Evolutionary conservation across 1,139 yeast genomes (phyloP), one percentile per base, ranked within the genome.

Genomic region (Yamadazyma diospyri): DNA sequence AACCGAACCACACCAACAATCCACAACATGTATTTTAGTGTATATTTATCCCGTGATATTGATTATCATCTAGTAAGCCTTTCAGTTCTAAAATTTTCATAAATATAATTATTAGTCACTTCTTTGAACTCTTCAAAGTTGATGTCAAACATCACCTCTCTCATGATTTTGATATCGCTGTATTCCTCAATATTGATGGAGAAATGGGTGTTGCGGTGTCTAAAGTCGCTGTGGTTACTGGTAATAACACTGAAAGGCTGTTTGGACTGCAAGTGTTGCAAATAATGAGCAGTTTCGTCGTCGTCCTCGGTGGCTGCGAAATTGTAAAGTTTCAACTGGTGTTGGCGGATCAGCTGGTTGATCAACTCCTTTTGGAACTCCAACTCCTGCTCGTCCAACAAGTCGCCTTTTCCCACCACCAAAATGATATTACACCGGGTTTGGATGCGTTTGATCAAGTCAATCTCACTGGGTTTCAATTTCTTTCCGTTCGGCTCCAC

Each of bases 101-200:
- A 81, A 35, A 79, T 64, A 37, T 63, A 59, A 37, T 72, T 69
- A 45, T 76, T 79, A 2, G 88, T 80, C 27, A 67, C 57, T 41
- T 79, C 86, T 55, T 78, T 80, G 42, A 81, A 70, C 39, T 80
- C 88, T 48, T 77, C 78, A 45, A 80, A 58, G 53, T 80, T 85
- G 3, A 86, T 75, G 20, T 81, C 81, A 40, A 81, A 64, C 30
- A 81, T 49, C 4, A 80, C 70, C 33, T 78, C 74, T 54, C 75
- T 76, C 46, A 81, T 61, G 28, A 68, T 57, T 11, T 74, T 61
- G 45, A 79, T 76, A 50, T 81, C 86, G 37, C 81, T 59, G n/a
- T 70, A 61, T 47, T 76, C 73, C 41, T 71, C 76, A 28, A 73
- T 50, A 37, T 59, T 57, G 39, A 65, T 40, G 11, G 10, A n/a